Percentiles rank a stretch among this genome's conserved stretches.
These are phyloP conservation scores for Arthromyces matolae DNA, from an alignment of 768 basidiomycete species.

Conservation along the genomic window DNA sequence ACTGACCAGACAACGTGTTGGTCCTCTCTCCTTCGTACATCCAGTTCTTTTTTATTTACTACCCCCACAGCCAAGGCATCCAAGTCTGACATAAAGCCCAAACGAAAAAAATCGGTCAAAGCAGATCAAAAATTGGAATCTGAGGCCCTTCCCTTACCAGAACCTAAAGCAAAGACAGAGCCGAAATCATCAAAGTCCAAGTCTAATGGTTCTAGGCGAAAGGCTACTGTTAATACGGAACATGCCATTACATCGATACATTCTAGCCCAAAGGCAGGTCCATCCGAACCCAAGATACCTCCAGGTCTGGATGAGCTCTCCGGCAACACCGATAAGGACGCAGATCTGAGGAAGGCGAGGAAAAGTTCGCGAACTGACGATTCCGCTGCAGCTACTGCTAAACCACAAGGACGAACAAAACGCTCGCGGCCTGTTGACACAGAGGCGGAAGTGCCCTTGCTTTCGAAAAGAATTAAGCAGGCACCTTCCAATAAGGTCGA, in stretches of 20 bases:
- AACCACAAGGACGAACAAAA: background rate
- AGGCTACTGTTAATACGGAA: background rate
- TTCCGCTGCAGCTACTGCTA: background rate
- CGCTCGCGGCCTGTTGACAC: background rate
- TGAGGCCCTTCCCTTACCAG: background rate
- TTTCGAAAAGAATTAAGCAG: background rate
- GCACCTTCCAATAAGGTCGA: background rate
- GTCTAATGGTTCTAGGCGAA: background rate
- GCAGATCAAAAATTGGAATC: background rate
- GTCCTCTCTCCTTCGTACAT: too few relatives aligned
- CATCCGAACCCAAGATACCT: background rate
- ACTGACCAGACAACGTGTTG: too few relatives aligned
- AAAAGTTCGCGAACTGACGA: background rate
- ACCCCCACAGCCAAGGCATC: too few relatives aligned
- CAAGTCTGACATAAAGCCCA: too few relatives aligned
- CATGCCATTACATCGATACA: background rate
- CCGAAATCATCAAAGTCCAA: background rate
- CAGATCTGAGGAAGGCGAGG: background rate
- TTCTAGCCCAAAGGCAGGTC: background rate
- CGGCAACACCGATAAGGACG: background rate
- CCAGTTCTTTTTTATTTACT: too few relatives aligned
- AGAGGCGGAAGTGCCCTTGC: background rate
- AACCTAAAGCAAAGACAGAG: background rate
- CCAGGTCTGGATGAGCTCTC: background rate
- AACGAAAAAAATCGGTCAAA: background rate